A percentile compares a stretch with the other conserved stretches of the same genome.
Evolutionary conservation across 2,329 filamentous ascomycete genomes (phyloP).

Genomic region (Exophiala alcalophila): DNA sequence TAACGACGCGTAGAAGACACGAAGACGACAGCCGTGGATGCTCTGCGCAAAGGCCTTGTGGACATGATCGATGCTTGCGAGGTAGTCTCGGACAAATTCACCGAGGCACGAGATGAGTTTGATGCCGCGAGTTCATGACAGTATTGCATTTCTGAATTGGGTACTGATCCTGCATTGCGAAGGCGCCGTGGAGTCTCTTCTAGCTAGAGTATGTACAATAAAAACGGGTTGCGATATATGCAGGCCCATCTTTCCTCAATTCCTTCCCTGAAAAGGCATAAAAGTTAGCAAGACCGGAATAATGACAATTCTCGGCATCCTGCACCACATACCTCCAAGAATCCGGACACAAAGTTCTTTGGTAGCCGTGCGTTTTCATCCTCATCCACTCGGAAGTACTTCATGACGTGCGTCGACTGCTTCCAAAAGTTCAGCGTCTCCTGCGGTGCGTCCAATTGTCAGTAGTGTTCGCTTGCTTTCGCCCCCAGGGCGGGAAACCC

Average conservation of each 20-base stretch:
- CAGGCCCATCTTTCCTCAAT: slow-evolving; percentile 12
- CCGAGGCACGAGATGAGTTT: slow-evolving; percentile 63
- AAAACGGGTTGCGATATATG: slow-evolving; percentile 4
- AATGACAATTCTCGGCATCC: neutral
- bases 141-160: slow-evolving; percentile 17
- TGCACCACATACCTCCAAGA: slow-evolving; percentile 73
- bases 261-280: slow-evolving; percentile 16
- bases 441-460: slow-evolving; percentile 46
- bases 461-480: slow-evolving; percentile 5
- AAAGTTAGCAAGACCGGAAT: slow-evolving; percentile 6
- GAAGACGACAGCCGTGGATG: slow-evolving; percentile 71
- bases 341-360: slow-evolving; percentile 86
- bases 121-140: slow-evolving; percentile 38
- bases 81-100: slow-evolving; percentile 89
- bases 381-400: slow-evolving; percentile 90
- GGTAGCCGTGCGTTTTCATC: slow-evolving; percentile 73
- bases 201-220: slow-evolving; percentile 31
- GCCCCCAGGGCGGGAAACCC: neutral
- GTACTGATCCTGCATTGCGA: slow-evolving; percentile 9
- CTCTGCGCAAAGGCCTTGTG: slow-evolving; percentile 82
- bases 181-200: slow-evolving; percentile 19
- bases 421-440: slow-evolving; percentile 99
- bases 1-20: slow-evolving; percentile 27
- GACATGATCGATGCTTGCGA: slow-evolving; percentile 92
- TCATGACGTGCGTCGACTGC: slow-evolving; percentile 90